phyloP scores from a whole-genome alignment of 129 eudicot species.

The Sambucus nigra region DNA sequence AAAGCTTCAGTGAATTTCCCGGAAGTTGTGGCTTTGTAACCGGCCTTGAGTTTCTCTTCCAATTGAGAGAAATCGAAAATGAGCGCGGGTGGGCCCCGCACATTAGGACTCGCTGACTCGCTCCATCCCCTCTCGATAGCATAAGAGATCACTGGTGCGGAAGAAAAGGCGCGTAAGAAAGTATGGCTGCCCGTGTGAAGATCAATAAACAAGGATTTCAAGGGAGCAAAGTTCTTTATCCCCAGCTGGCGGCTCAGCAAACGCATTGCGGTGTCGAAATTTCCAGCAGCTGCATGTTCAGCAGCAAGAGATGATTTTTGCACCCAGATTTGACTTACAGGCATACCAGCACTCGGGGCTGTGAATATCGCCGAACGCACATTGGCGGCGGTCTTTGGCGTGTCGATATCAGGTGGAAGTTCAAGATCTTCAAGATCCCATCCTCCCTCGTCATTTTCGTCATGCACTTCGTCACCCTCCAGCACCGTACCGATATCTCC shows the following conservation, averaged over 20 bases:
- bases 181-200: conserved; percentile 19
- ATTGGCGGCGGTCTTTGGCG: conserved; percentile 23
- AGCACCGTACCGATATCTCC: conserved; percentile 30
- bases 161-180: conserved; percentile 11
- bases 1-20: conserved; percentile 16
- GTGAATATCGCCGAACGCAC: conserved; percentile 26
- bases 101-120: conserved; percentile 18
- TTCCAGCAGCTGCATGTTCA: conserved; percentile 50
- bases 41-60: conserved; percentile 21
- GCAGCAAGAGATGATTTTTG: conserved; percentile 47
- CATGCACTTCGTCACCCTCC: conserved; percentile 28
- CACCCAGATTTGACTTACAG: conserved; percentile 50
- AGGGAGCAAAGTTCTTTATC: conserved; percentile 20
- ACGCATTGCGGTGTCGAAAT: conserved; percentile 52
- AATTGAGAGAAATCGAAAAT: conserved; percentile 15
- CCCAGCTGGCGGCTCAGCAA: conserved; percentile 41
- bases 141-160: conserved; percentile 12
- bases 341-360: conserved; percentile 35
- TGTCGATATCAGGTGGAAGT: conserved; percentile 43
- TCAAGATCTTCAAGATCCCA: conserved; percentile 63
- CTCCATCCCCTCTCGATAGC: conserved; percentile 20
- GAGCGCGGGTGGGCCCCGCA: conserved; percentile 18
- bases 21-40: conserved; percentile 20
- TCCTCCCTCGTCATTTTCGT: conserved; percentile 39
- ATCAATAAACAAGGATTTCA: conserved; percentile 13